Conservation (phyloP, 2,329 filamentous ascomycete species). For the Neonectria sp. region DNA sequence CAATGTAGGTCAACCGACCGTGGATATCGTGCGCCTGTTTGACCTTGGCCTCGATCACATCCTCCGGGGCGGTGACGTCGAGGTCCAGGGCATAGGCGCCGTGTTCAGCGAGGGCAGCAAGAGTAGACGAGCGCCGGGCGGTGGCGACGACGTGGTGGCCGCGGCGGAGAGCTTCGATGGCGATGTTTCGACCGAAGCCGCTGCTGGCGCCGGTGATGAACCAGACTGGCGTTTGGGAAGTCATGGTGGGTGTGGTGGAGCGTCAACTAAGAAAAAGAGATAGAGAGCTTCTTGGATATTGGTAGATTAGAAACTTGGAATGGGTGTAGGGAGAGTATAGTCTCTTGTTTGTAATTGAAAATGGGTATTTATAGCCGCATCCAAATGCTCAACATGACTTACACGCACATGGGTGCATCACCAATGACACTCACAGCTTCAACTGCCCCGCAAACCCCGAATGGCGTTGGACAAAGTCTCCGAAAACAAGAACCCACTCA, state of each 20-base stretch:
- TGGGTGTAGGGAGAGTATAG: not conserved
- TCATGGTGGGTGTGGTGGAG: conserved; percentile 11
- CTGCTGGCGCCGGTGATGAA: conserved; percentile 63
- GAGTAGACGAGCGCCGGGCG: conserved; percentile 52
- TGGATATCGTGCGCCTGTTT: conserved; percentile 27
- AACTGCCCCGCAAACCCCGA: not conserved
- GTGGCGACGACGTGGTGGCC: conserved; percentile 64
- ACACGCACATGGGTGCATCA: not conserved
- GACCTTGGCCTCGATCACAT: conserved; percentile 27
- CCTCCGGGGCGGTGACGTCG: conserved; percentile 31
- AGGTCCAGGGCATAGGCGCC: conserved; percentile 28
- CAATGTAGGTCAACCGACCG: conserved; percentile 28
- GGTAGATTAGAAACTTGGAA: not conserved
- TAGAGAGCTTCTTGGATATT: not conserved
- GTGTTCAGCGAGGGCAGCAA: conserved; percentile 21
- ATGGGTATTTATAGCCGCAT: not conserved
- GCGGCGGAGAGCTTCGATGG: conserved; percentile 56
- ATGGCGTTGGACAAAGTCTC: not conserved
- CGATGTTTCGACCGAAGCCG: conserved; percentile 62
- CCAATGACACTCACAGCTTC: not conserved
- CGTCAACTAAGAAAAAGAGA: not conserved
- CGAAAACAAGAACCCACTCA: not conserved
- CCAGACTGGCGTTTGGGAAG: conserved; percentile 55
- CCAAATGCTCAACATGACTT: not conserved
- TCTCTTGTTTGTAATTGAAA: not conserved